Conservation (phyloP, 2,329 filamentous ascomycete species). For the Ceratocystis colombiana region DNA sequence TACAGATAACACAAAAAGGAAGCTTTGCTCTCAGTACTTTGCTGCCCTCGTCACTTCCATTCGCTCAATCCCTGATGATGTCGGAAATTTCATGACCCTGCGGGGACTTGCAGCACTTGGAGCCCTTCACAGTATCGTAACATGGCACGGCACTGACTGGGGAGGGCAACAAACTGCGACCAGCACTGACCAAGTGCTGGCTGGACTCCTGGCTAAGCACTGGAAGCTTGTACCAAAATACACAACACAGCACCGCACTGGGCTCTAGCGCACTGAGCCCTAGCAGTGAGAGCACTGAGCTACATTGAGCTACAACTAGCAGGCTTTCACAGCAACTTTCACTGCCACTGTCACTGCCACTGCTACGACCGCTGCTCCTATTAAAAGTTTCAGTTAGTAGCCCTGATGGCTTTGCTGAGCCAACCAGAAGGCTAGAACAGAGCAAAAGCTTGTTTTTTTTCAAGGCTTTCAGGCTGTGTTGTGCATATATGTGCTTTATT, state of each 20-base stretch:
- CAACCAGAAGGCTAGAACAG: not conserved
- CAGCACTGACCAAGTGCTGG: conserved; percentile 6
- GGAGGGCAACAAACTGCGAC: not conserved
- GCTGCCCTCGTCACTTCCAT: not conserved
- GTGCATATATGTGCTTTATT: not conserved
- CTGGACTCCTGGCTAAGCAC: not conserved
- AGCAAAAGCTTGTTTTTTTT: too few species aligned
- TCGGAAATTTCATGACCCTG: not conserved
- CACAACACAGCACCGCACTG: not conserved
- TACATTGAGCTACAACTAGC: not conserved
- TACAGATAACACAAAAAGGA: too few species aligned
- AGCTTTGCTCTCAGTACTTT: too few species aligned
- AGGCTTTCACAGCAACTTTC: not conserved
- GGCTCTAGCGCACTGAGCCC: not conserved
- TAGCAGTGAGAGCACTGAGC: not conserved
- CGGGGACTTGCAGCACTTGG: not conserved
- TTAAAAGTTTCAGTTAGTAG: not conserved
- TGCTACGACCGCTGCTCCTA: not conserved
- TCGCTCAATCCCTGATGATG: not conserved
- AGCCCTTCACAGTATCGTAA: not conserved
- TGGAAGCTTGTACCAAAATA: not conserved
- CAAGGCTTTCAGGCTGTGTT: conserved; percentile 5
- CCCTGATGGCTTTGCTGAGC: not conserved
- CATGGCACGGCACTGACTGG: not conserved
- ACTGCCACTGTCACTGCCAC: conserved; percentile 11